Base-by-base conservation (phyloP, 306 rosid species). In the Sindora glabra region DNA sequence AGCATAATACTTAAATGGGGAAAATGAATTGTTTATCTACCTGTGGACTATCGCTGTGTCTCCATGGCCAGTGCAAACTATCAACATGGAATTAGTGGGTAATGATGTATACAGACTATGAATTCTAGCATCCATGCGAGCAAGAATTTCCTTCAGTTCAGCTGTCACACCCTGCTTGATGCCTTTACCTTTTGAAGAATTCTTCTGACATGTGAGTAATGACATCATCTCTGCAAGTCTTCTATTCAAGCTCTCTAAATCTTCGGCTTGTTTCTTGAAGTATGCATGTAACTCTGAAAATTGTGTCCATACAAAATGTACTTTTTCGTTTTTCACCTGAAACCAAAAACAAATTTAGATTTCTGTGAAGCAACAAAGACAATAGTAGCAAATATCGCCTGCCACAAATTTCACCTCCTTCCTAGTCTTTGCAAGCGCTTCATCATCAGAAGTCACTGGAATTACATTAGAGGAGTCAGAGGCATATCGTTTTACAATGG, bases 41-140 rank as follows among this genome's bases (percentile, higher is more conserved):
- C 99, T 94, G 62, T 77, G 80, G n/a, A 89, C 95, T 48, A 86
- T 46, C 44, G 95, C 89, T 23, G 87, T 86, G 75, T 94, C 95
- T 36, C 99, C 99, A 44, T 89, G 99, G 64, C 99, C 99, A 0
- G 99, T 80, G 81, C 91, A 94, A 59, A 86, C 54, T 62, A 94
- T 84, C 69, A 94, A 78, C 99, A 89, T 89, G 46, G 96, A 69
- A 69, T 89, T 94, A 21, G 80, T 34, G 16, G 97, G 99, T 30
- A 94, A 76, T 9, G 87, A 54, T 6, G 48, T 21, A 6, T 84
- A 75, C 33, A 94, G 84, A 50, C 67, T 54, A 15, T 64, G 72
- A 58, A 89, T 65, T 79, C 84, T 84, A 56, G 79, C 51, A 79
- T 94, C 95, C 80, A 94, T 51, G 56, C 83, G 83, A 48, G 67